A percentile compares a stretch with the other conserved stretches of the same genome.
Conservation (phyloP, 2,329 filamentous ascomycete species). For the Acephala macrosclerotiorum region DNA sequence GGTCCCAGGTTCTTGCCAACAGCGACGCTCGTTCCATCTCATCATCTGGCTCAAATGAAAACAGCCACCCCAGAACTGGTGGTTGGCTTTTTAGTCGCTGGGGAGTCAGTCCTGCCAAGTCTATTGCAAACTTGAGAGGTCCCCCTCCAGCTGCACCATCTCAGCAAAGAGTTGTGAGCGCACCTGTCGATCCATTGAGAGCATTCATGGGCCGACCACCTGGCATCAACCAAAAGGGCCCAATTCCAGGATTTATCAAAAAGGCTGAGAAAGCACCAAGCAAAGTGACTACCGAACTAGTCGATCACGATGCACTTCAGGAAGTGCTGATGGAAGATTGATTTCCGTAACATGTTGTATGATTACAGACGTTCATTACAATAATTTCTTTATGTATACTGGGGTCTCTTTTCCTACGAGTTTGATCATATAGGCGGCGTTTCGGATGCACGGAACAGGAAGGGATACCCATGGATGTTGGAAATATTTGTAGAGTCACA, state of each 20-base stretch:
- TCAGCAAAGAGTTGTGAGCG: conserved; percentile 40
- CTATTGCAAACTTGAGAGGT: conserved; percentile 26
- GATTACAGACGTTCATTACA: conserved; percentile 18
- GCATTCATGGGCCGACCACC: conserved; percentile 59
- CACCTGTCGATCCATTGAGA: conserved; percentile 46
- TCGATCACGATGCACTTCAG: conserved; percentile 42
- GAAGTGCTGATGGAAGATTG: conserved; percentile 39
- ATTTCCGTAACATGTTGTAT: not conserved
- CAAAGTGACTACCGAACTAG: conserved; percentile 36
- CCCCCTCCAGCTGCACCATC: conserved; percentile 16
- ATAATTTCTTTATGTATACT: conserved; percentile 15
- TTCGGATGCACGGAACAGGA: conserved; percentile 13
- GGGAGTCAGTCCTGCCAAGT: conserved; percentile 57
- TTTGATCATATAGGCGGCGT: conserved; percentile 15
- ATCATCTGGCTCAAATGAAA: conserved; percentile 36
- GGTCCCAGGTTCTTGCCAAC: conserved; percentile 57
- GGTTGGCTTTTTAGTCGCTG: conserved; percentile 72
- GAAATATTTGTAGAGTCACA: conserved; percentile 12
- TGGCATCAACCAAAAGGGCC: conserved; percentile 81
- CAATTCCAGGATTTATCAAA: conserved; percentile 72
- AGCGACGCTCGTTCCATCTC: conserved; percentile 43
- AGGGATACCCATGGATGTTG: conserved; percentile 15
- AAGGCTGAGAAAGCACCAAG: conserved; percentile 46
- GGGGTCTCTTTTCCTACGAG: conserved; percentile 11
- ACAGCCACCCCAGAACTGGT: conserved; percentile 61